These are phyloP conservation scores for Diatrype stigma DNA, from an alignment of 2,329 filamentous ascomycete genomes.

Conservation along the genomic window DNA sequence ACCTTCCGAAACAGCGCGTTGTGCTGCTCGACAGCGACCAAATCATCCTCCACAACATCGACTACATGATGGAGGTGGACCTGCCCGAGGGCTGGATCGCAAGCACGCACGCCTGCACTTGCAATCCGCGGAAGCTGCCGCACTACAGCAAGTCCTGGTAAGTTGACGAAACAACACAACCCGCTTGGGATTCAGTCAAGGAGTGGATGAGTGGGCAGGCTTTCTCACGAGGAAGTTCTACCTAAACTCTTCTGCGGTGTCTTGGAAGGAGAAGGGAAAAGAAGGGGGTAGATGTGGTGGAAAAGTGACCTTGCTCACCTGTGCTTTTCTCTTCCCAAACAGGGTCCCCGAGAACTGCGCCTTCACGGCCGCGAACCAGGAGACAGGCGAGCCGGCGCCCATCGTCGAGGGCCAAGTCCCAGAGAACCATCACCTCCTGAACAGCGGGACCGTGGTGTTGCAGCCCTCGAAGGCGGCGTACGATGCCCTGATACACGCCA, in stretches of 20 bases:
- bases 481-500: conserved; percentile 25
- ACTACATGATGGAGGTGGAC: conserved; percentile 28
- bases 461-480: conserved; percentile 24
- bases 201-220: no score
- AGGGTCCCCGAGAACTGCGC: conserved; percentile 27
- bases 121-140: conserved; percentile 27
- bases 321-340: not conserved
- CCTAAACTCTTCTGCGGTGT: no score
- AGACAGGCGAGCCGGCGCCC: conserved; percentile 21
- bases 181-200: no score
- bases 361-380: conserved; percentile 27
- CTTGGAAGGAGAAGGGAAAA: no score
- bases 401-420: conserved; percentile 21
- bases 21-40: conserved; percentile 30
- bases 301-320: no score
- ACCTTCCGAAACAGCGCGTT: conserved; percentile 18
- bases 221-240: no score
- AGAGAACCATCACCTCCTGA: conserved; percentile 31
- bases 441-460: conserved; percentile 30
- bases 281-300: no score
- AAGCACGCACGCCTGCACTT: conserved; percentile 29
- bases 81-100: conserved; percentile 28
- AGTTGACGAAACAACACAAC: not conserved
- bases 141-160: conserved; percentile 29
- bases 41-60: conserved; percentile 27